Base-by-base conservation (phyloP, 2,329 filamentous ascomycete species). In the Daldinia sp. region DNA sequence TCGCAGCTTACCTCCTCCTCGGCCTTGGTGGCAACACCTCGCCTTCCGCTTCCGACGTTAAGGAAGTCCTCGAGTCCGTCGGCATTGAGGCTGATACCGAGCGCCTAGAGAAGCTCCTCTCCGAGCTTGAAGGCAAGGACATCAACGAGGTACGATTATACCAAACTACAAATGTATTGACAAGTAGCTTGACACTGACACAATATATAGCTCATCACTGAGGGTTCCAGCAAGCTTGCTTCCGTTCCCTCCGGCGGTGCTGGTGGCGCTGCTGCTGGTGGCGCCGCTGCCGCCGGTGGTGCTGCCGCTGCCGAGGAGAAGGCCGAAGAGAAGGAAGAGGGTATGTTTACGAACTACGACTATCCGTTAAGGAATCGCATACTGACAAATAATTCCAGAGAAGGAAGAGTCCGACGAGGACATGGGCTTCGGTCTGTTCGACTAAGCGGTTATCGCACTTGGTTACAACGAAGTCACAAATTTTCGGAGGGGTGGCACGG, bases 1-100 rank as follows among this genome's bases (percentile, higher is more conserved):
- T 99, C 86, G 95, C 95, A 81, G 94, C 95, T 81, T 98, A 96
- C 89, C 93, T 99, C 79, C 94, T 99, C 80, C 92, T 98, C 82
- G 84, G 85, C 85, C 91, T 98, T 75, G 94, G 87, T 81, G 95
- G 95, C 84, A 98, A 97, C 88, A 81, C 87, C 85, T 88, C 89
- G 70, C 95, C 95, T 75, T 93, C 91, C 71, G 92, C 91, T 76
- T 81, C 82, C 72, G 94, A 98, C 80, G 84, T 99, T 87, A 95
- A 92, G 86, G 79, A 78, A 69, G 93, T 99, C 76, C 92, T 99
- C 80, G 88, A 89, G 77, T 92, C 94, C 74, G 95, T 98, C 78
- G 95, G 95, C 77, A 93, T 97, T 73, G 95, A 99, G 85, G 91
- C 92, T 73, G 95, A 98, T 76, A 81, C 85, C 68, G 93, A 95